Conservation (phyloP, 495 filamentous ascomycete genomes). For the Daldinia concentrica region DNA sequence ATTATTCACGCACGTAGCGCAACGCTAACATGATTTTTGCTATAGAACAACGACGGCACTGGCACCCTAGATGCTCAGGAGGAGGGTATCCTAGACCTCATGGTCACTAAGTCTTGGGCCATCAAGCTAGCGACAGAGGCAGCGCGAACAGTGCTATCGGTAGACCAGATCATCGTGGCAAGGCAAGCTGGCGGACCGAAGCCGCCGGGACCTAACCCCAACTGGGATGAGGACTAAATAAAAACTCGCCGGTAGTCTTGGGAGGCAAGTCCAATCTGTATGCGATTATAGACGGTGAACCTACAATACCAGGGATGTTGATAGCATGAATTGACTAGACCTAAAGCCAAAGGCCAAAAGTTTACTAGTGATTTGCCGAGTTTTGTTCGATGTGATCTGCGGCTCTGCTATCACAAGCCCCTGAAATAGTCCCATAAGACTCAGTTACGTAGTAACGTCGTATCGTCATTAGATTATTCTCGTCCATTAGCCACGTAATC, state of each 20-base stretch:
- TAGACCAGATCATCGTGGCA: slow-evolving; percentile 99
- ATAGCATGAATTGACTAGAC: slow-evolving; percentile 26
- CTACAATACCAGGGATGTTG: slow-evolving; percentile 16
- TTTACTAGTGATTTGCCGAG: not conserved
- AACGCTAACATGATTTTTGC: slow-evolving; percentile 32
- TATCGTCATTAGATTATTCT: not conserved
- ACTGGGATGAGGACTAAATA: slow-evolving; percentile 94
- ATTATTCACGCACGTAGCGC: not conserved
- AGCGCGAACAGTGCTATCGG: slow-evolving; percentile 90
- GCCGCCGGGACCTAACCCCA: slow-evolving; percentile 90
- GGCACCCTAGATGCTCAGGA: slow-evolving; percentile 89
- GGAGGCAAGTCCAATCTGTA: slow-evolving; percentile 16
- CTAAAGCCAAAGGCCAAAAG: slow-evolving; percentile 5
- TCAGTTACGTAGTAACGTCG: not conserved
- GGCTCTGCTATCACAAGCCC: not conserved
- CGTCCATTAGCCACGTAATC: not conserved
- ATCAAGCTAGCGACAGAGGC: slow-evolving; percentile 96
- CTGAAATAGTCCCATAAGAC: not conserved
- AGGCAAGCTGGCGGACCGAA: slow-evolving; percentile 98
- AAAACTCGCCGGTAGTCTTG: slow-evolving; percentile 13
- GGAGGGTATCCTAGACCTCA: slow-evolving; percentile 90
- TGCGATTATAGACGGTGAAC: slow-evolving; percentile 31
- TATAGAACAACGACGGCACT: slow-evolving; percentile 73
- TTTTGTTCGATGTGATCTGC: not conserved
- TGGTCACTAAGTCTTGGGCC: slow-evolving; percentile 92